Percentiles rank a stretch among this genome's conserved stretches.
Conservation (phyloP, 1,284 basidiomycete genomes). For the Singerocomus inundabilis region DNA sequence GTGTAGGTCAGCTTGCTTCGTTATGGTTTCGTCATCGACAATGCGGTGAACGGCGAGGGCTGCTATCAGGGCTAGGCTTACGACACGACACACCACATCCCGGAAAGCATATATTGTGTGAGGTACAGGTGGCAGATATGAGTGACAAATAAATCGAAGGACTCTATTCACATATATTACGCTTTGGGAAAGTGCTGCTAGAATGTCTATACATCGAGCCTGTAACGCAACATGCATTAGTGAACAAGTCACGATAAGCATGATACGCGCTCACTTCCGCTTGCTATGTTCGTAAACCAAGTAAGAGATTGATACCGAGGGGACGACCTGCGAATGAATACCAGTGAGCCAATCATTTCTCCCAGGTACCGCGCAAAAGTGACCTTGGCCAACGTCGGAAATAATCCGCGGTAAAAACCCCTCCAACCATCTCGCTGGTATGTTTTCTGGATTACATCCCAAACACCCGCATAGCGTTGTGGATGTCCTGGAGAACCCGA, state of each 20-base stretch:
- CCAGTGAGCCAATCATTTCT: constrained; percentile 12
- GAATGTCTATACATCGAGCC: constrained; percentile 46
- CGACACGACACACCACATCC: constrained; percentile 5
- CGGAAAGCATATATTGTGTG: constrained; percentile 22
- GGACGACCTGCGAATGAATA: constrained; percentile 65
- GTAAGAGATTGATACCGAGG: constrained; percentile 93
- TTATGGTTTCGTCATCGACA: neutral
- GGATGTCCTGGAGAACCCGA: constrained; percentile 93
- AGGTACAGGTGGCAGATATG: constrained; percentile 32
- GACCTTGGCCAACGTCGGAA: constrained; percentile 90
- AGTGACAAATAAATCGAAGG: constrained; percentile 24
- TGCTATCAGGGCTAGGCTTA: constrained; percentile 3
- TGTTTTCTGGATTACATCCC: constrained; percentile 84
- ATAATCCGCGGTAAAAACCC: constrained; percentile 92
- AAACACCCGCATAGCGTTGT: constrained; percentile 82
- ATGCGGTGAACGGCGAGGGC: neutral
- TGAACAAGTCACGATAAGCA: constrained; percentile 1
- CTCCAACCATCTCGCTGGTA: constrained; percentile 86
- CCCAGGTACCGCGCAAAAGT: neutral
- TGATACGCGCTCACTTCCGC: constrained; percentile 53
- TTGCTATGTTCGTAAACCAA: constrained; percentile 86
- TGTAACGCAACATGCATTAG: constrained; percentile 23
- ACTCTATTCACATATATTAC: constrained; percentile 30
- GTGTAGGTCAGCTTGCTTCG: neutral
- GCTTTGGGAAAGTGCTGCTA: constrained; percentile 9